phyloP scores from a whole-genome alignment of 305 asterid species.

The Plantago rigida region DNA sequence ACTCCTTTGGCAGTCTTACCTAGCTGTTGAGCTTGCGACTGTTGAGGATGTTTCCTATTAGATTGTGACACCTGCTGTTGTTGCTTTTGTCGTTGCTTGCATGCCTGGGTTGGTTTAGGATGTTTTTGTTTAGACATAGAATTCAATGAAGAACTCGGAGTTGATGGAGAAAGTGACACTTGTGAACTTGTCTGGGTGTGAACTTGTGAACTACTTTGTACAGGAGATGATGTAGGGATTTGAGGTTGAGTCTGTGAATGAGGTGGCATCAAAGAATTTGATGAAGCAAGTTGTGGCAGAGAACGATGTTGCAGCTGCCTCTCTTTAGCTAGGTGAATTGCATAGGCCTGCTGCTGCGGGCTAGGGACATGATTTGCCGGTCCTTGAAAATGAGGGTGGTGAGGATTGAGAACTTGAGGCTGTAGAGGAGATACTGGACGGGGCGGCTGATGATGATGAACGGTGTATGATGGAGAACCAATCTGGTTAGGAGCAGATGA shows the following conservation, averaged over 20 bases:
- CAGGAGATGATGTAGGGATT: constrained; percentile 50
- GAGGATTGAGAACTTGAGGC: constrained; percentile 46
- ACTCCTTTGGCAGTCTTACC: constrained; percentile 59
- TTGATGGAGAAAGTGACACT: constrained; percentile 37
- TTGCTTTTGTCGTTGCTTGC: constrained; percentile 55
- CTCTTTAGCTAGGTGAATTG: constrained; percentile 60
- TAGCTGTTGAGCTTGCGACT: constrained; percentile 45
- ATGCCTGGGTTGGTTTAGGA: constrained; percentile 38
- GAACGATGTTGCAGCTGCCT: constrained; percentile 48
- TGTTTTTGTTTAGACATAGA: constrained; percentile 48
- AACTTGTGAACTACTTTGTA: constrained; percentile 46
- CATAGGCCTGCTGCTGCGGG: constrained; percentile 68
- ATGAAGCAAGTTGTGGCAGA: constrained; percentile 36
- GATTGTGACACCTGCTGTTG: constrained; percentile 52
- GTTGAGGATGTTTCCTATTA: constrained; percentile 63
- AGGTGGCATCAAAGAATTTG: constrained; percentile 41
- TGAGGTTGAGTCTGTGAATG: constrained; percentile 45
- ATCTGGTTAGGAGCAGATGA: constrained; percentile 47
- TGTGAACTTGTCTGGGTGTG: constrained; percentile 43
- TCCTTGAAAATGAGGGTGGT: constrained; percentile 58
- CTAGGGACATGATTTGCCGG: constrained; percentile 43
- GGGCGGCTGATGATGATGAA: constrained; percentile 45
- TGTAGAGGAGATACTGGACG: constrained; percentile 48
- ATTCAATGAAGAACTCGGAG: constrained; percentile 39
- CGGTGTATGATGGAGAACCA: constrained; percentile 41